Conservation (phyloP, 2,329 filamentous ascomycete species). For the Fusarium fracticaudum region DNA sequence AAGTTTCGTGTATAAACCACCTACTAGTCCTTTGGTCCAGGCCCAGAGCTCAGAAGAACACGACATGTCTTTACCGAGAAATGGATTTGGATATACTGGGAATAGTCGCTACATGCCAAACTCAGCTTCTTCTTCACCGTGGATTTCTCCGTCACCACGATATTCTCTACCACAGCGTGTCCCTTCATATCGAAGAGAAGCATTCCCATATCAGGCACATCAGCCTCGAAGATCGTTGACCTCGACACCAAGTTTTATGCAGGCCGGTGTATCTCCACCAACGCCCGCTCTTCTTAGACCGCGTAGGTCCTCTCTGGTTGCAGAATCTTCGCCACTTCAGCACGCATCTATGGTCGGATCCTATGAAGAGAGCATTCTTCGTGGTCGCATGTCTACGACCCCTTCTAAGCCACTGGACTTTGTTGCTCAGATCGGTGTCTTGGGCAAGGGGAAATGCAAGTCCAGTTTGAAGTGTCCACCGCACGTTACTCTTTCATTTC, state of each 20-base stretch:
- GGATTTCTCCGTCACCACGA: conserved; percentile 52
- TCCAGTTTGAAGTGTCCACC: conserved; percentile 84
- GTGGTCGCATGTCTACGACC: conserved; percentile 95
- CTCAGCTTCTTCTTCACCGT: conserved; percentile 62
- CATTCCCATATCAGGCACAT: conserved; percentile 77
- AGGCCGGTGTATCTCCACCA: conserved; percentile 57
- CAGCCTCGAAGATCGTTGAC: conserved; percentile 80
- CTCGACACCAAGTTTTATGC: conserved; percentile 58
- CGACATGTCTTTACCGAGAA: conserved; percentile 65
- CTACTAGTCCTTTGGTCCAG: conserved; percentile 91
- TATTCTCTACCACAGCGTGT: conserved; percentile 40
- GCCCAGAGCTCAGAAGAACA: conserved; percentile 84
- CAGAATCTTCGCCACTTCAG: conserved; percentile 80
- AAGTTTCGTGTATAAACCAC: conserved; percentile 85
- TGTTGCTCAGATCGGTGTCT: conserved; percentile 91
- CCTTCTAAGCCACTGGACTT: conserved; percentile 94
- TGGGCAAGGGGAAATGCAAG: conserved; percentile 90
- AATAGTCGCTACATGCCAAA: conserved; percentile 77
- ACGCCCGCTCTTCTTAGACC: conserved; percentile 62
- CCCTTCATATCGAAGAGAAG: conserved; percentile 64
- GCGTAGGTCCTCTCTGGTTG: conserved; percentile 75
- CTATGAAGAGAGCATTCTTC: conserved; percentile 95
- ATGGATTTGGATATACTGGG: conserved; percentile 60
- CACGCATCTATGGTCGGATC: conserved; percentile 97
- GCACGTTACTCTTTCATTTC: conserved; percentile 90